Percentiles rank a stretch among this genome's conserved stretches.
These are phyloP conservation scores for Polyplosphaeria fusca DNA, from an alignment of 495 filamentous ascomycete species.

Conservation along the genomic window DNA sequence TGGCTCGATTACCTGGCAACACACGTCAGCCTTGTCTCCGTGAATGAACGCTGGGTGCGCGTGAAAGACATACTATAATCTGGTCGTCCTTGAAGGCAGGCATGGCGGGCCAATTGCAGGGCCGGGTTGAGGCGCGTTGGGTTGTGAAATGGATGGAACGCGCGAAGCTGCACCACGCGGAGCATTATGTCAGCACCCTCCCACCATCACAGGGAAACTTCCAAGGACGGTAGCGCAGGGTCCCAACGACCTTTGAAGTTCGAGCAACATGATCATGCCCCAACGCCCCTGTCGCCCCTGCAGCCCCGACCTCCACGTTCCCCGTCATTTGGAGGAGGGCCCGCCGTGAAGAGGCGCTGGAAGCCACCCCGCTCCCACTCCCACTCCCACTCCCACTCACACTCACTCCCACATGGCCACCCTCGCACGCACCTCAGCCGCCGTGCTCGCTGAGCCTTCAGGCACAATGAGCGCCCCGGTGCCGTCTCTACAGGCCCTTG, in stretches of 20 bases:
- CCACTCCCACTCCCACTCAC: background rate
- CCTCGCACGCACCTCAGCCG: constrained; percentile 5
- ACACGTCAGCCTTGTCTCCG: constrained; percentile 16
- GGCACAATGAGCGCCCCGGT: constrained; percentile 1
- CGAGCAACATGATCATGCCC: background rate
- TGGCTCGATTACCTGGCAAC: constrained; percentile 76
- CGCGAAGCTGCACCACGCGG: background rate
- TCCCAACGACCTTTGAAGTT: background rate
- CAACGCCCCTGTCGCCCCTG: background rate
- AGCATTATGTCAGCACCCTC: background rate
- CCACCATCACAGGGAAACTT: background rate
- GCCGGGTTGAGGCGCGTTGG: constrained; percentile 16
- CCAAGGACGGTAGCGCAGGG: background rate
- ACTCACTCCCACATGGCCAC: constrained; percentile 23
- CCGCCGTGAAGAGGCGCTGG: constrained; percentile 5
- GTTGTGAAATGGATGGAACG: background rate
- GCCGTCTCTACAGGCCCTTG: constrained; percentile 1
- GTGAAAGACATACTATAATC: constrained; percentile 55
- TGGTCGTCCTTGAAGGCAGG: constrained; percentile 76
- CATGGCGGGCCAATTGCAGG: constrained; percentile 47
- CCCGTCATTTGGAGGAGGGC: background rate
- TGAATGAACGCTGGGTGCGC: constrained; percentile 4
- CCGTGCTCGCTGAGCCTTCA: background rate
- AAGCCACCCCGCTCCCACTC: no score
- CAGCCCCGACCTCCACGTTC: background rate